Evolutionary conservation across 2,329 filamentous ascomycete genomes (phyloP).

Genomic region (Ceratocystis cubensis): DNA sequence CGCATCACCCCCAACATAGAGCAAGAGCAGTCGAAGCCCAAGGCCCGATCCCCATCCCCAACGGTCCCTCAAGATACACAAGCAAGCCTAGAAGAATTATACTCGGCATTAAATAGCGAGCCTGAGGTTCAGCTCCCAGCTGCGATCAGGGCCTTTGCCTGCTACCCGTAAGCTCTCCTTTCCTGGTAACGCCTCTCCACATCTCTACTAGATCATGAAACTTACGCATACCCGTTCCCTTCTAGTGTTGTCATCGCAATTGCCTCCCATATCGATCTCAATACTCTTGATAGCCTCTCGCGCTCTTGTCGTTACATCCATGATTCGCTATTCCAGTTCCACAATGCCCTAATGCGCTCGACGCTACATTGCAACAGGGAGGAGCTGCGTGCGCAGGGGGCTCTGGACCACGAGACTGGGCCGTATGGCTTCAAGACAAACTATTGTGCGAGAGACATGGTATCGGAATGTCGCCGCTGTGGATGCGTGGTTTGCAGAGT

Average conservation of each 20-base stretch:
- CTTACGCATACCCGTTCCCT: slow-evolving; percentile 11
- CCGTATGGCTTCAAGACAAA: slow-evolving; percentile 56
- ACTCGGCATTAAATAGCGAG: slow-evolving; percentile 17
- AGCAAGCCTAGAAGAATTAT: slow-evolving; percentile 18
- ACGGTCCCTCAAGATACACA: slow-evolving; percentile 1
- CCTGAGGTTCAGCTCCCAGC: slow-evolving; percentile 16
- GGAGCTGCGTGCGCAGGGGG: slow-evolving; percentile 38
- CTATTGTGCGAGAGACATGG: slow-evolving; percentile 76
- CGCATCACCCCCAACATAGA: slow-evolving; percentile 7
- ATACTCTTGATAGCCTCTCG: slow-evolving; percentile 72
- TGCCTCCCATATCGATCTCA: slow-evolving; percentile 68
- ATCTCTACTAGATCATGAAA: not conserved
- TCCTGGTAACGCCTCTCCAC: too few relatives aligned
- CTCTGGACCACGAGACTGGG: slow-evolving; percentile 34
- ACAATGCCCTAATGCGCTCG: slow-evolving; percentile 56
- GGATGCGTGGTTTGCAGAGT: slow-evolving; percentile 69
- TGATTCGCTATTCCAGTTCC: slow-evolving; percentile 64
- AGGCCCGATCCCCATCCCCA: not conserved
- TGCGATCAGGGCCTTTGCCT: slow-evolving; percentile 26
- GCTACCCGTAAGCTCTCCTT: slow-evolving; percentile 28
- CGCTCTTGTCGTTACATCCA: slow-evolving; percentile 71
- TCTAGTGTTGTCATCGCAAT: slow-evolving; percentile 64
- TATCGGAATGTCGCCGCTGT: slow-evolving; percentile 70
- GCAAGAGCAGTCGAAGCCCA: not conserved
- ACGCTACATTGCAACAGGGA: slow-evolving; percentile 76